Evolutionary conservation across 257 asterid species (phyloP).

Genomic region (Solanum etuberosum): DNA sequence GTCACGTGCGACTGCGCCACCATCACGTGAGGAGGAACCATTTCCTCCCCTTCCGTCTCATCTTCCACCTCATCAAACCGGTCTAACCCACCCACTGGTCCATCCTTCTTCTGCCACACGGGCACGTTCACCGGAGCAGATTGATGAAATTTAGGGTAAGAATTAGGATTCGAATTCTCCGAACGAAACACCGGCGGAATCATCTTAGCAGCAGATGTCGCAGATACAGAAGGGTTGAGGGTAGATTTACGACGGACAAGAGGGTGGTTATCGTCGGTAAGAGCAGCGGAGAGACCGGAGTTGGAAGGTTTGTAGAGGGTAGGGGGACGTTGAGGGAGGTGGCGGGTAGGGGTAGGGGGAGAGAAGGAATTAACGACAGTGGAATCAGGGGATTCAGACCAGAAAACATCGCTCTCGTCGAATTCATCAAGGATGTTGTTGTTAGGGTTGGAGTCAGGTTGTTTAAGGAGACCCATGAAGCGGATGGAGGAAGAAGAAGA

Average conservation of each 20-base stretch:
- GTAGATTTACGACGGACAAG: conserved; percentile 44
- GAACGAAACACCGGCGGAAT: conserved; percentile 20
- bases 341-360: conserved; percentile 8
- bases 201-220: conserved; percentile 16
- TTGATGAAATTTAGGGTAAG: conserved; percentile 29
- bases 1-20: conserved; percentile 85
- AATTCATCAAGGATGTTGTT: conserved; percentile 33
- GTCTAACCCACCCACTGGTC: conserved; percentile 5
- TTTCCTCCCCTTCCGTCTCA: conserved; percentile 32
- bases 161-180: conserved; percentile 17
- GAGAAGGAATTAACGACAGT: conserved; percentile 18
- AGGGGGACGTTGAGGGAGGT: not conserved
- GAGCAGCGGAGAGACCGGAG: conserved; percentile 64
- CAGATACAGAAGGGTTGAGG: conserved; percentile 25
- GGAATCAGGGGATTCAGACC: conserved; percentile 47
- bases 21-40: conserved; percentile 95
- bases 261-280: conserved; percentile 30
- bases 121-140: conserved; percentile 90
- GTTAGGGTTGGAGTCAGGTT: conserved; percentile 24
- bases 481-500: conserved; percentile 41
- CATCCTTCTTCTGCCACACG: conserved; percentile 36
- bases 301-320: conserved; percentile 12
- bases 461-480: conserved; percentile 27
- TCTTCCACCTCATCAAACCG: conserved; percentile 34
- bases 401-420: conserved; percentile 73